Evolutionary conservation across 177 flowering plant genomes (phyloP).

Genomic region (Vitis hybrid): DNA sequence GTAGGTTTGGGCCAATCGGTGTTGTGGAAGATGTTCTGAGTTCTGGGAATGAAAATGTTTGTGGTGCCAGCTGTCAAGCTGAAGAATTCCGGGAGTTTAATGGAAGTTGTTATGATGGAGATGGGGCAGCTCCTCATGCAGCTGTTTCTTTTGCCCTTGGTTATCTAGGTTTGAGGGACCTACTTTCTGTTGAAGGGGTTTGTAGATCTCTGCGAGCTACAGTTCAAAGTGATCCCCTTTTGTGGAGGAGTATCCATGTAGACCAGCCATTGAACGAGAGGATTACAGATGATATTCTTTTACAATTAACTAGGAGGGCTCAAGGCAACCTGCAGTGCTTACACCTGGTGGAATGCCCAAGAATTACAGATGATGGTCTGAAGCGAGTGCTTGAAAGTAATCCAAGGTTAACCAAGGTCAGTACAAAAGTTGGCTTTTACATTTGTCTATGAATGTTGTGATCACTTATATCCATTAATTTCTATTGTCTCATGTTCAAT

Average conservation of each 20-base stretch:
- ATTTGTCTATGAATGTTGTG: no score
- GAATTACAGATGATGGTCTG: slow-evolving; percentile 80
- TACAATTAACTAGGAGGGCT: slow-evolving; percentile 64
- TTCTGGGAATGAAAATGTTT: slow-evolving; percentile 14
- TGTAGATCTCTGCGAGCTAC: slow-evolving; percentile 55
- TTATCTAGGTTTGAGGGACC: slow-evolving; percentile 68
- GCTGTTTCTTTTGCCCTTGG: slow-evolving; percentile 57
- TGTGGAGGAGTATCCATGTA: slow-evolving; percentile 79
- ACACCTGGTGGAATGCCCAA: slow-evolving; percentile 67
- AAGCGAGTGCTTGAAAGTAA: slow-evolving; percentile 64
- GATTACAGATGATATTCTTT: slow-evolving; percentile 74
- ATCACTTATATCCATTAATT: no score
- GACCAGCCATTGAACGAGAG: slow-evolving; percentile 66
- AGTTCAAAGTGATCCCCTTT: slow-evolving; percentile 52
- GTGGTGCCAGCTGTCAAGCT: background rate
- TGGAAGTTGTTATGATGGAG: slow-evolving; percentile 26
- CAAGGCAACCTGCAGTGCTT: slow-evolving; percentile 67
- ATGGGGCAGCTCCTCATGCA: slow-evolving; percentile 48
- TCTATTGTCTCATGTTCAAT: no score
- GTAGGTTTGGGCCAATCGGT: slow-evolving; percentile 23
- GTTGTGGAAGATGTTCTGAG: slow-evolving; percentile 27
- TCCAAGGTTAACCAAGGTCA: slow-evolving; percentile 68
- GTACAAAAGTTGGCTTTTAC: slow-evolving; percentile 11
- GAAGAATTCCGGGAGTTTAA: slow-evolving; percentile 12
- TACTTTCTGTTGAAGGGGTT: slow-evolving; percentile 63